phyloP scores from a whole-genome alignment of 2,329 filamentous ascomycete species.

The Fusarium globosum region DNA sequence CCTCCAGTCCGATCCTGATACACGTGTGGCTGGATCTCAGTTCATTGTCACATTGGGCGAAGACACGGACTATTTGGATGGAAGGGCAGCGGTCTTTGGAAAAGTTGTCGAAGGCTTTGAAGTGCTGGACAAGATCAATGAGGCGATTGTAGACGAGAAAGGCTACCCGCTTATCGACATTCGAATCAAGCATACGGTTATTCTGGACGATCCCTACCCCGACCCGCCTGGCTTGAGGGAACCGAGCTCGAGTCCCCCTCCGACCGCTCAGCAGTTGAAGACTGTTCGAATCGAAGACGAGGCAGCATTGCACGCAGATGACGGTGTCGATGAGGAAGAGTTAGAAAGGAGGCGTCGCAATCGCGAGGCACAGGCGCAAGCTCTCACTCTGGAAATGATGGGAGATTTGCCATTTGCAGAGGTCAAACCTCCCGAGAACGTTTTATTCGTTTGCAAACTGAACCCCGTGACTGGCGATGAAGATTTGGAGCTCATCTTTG shows the following conservation, averaged over 20 bases:
- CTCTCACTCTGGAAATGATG: slow-evolving; percentile 96
- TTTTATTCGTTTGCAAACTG: slow-evolving; percentile 97
- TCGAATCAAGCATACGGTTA: slow-evolving; percentile 89
- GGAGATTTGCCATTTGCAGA: slow-evolving; percentile 97
- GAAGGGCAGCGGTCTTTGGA: slow-evolving; percentile 94
- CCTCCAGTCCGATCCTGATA: slow-evolving; percentile 79
- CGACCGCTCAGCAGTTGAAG: slow-evolving; percentile 85
- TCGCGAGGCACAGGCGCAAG: slow-evolving; percentile 91
- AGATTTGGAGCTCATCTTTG: slow-evolving; percentile 95
- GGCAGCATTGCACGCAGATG: slow-evolving; percentile 80
- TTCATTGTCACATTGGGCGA: slow-evolving; percentile 94
- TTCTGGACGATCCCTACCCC: slow-evolving; percentile 91
- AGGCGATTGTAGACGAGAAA: slow-evolving; percentile 85
- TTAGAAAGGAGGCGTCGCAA: slow-evolving; percentile 84
- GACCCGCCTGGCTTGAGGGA: slow-evolving; percentile 82
- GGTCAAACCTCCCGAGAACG: slow-evolving; percentile 96
- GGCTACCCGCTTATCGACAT: slow-evolving; percentile 94
- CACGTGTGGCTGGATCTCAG: slow-evolving; percentile 86
- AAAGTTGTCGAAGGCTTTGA: slow-evolving; percentile 97
- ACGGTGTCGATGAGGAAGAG: slow-evolving; percentile 78
- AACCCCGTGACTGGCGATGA: slow-evolving; percentile 97
- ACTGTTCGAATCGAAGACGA: slow-evolving; percentile 94
- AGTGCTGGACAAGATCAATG: slow-evolving; percentile 91
- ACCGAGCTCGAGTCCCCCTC: slow-evolving; percentile 82
- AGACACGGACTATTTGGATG: slow-evolving; percentile 89